Evolutionary conservation across 2,329 filamentous ascomycete species (phyloP), one percentile per base, ranked within the genome.

Genomic region (Exophiala xenobiotica): DNA sequence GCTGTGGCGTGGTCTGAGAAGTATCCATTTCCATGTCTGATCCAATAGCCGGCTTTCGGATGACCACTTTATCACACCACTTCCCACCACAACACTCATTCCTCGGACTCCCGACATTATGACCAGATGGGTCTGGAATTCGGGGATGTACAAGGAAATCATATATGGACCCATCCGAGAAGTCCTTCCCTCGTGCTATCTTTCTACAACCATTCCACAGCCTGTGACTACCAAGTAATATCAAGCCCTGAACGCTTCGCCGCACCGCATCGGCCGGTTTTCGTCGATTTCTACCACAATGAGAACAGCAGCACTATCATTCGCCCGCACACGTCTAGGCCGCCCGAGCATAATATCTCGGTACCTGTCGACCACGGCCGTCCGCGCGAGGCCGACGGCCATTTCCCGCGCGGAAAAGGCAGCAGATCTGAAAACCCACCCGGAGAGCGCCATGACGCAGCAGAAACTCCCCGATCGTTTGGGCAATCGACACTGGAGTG

Each of bases 401-500:
- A 26, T 58, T 5, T 29, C 44, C 11, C 52, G 56, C 8, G 56
- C 56, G 3, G 52, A 56, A 22, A 19, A 20, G 6, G 56, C 46
- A n/a, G 42, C 56, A 2, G 56, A 58, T 29, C 27, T 49, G 11
- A 53, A 56, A 22, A 39, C 37, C 8, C 53, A 58, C 29, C 56
- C 56, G n/a, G 52, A 58, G 38, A 35, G 33, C 38, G 40, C 24
- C 2, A 4, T 49, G 14, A 53, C 56, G 5, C 56, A 58, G 40
- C 40, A 58, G 24, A 58, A 56, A 38, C 24, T 53, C 12, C 45
- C 49, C n/a, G 56, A 58, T 39, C 40, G 26, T 20, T 20, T 45
- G n/a, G 29, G 44, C 4, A 58, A 47, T n/a, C 52, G 46, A 8
- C 56, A 58, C 23, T 58, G 56, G 56, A 45, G 29, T 7, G 52